Evolutionary conservation across 495 filamentous ascomycete species (phyloP).

Genomic region (Talaromyces ruber): DNA sequence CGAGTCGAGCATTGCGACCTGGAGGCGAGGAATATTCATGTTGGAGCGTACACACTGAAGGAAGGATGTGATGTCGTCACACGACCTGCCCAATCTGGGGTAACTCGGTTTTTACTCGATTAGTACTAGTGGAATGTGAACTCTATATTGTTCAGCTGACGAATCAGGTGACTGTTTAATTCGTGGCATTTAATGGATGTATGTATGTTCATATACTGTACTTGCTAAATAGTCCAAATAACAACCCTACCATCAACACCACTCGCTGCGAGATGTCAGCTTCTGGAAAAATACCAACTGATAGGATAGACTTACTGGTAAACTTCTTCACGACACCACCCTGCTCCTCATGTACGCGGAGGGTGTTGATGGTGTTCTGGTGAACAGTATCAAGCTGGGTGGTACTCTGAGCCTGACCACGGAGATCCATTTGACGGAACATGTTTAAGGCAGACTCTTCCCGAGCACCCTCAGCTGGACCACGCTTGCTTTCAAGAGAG

Average conservation of each 20-base stretch:
- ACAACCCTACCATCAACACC: slow-evolving; percentile 94
- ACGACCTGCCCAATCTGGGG: neutral
- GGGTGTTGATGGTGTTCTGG: slow-evolving; percentile 88
- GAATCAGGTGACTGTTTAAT: neutral
- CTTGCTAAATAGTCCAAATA: slow-evolving; percentile 52
- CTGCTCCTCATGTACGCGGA: slow-evolving; percentile 63
- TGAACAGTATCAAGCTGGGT: slow-evolving; percentile 93
- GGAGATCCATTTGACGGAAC: slow-evolving; percentile 98
- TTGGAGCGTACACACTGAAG: neutral
- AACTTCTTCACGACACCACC: slow-evolving; percentile 65
- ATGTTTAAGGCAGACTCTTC: slow-evolving; percentile 91
- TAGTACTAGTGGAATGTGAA: neutral
- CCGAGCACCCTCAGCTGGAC: slow-evolving; percentile 50
- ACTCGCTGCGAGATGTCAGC: slow-evolving; percentile 57
- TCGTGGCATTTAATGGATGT: too few relatives aligned
- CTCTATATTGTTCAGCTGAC: neutral
- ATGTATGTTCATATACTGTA: neutral
- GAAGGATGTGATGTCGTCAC: neutral
- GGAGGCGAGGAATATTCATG: neutral
- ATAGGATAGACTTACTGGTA: slow-evolving; percentile 60
- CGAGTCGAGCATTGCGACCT: neutral
- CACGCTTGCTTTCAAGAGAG: slow-evolving; percentile 60
- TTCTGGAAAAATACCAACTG: neutral
- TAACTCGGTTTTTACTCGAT: neutral
- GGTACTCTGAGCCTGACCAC: slow-evolving; percentile 80